These are phyloP conservation scores for Colletotrichum chrysophilum DNA, from an alignment of 2,329 filamentous ascomycete genomes.

Conservation along the genomic window DNA sequence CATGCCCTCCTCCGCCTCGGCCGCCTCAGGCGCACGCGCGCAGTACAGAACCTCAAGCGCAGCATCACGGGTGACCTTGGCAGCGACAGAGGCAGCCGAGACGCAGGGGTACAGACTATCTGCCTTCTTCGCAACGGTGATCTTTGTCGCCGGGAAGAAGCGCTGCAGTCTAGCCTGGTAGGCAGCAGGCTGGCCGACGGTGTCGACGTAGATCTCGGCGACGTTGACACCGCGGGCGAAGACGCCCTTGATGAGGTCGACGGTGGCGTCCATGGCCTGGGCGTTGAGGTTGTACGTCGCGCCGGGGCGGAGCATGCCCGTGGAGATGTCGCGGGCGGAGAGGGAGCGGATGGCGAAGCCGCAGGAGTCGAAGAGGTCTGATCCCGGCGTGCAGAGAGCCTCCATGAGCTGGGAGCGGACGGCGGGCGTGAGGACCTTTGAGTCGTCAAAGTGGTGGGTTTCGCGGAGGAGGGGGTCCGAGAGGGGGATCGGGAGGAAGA, in stretches of 20 bases:
- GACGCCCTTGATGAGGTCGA: constrained; percentile 79
- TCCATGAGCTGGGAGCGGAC: constrained; percentile 75
- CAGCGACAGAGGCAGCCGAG: constrained; percentile 90
- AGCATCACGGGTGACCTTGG: constrained; percentile 93
- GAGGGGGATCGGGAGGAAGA: constrained; percentile 76
- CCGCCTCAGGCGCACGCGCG: constrained; percentile 34
- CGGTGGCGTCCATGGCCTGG: constrained; percentile 92
- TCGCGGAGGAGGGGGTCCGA: constrained; percentile 77
- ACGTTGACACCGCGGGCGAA: constrained; percentile 81
- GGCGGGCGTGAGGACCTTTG: constrained; percentile 85
- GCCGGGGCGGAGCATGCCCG: constrained; percentile 74
- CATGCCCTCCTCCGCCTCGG: constrained; percentile 45
- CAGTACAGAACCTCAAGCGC: constrained; percentile 82
- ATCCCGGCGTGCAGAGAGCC: constrained; percentile 69
- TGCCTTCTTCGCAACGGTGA: constrained; percentile 88
- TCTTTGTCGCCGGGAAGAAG: constrained; percentile 78
- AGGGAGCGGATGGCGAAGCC: constrained; percentile 86
- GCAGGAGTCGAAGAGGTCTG: constrained; percentile 58
- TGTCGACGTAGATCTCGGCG: constrained; percentile 92
- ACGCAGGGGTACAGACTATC: constrained; percentile 93
- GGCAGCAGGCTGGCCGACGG: constrained; percentile 79
- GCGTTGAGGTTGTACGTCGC: constrained; percentile 88
- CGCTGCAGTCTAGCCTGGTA: constrained; percentile 87
- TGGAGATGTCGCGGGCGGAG: constrained; percentile 82
- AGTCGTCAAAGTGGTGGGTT: constrained; percentile 91